Conservation (phyloP, 768 basidiomycete genomes). For the Megacollybia marginata region DNA sequence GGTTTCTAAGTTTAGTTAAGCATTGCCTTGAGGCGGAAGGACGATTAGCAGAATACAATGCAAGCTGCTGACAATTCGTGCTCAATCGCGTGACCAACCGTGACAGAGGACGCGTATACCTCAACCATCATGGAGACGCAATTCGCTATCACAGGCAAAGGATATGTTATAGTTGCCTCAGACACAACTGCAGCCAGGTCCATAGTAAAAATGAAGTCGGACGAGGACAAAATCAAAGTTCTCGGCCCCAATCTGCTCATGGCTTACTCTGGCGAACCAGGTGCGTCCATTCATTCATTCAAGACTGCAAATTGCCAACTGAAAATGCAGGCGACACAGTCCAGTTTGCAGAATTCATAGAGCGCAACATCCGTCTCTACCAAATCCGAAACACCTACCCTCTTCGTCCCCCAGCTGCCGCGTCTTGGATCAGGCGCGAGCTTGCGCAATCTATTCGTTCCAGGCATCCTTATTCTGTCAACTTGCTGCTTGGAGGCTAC, state of each 20-base stretch:
- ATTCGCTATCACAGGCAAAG: slow-evolving; percentile 88
- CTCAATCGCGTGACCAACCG: neutral
- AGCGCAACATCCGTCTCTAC: slow-evolving; percentile 92
- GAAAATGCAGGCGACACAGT: slow-evolving; percentile 75
- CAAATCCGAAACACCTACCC: slow-evolving; percentile 91
- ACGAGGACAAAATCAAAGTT: slow-evolving; percentile 94
- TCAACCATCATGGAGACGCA: slow-evolving; percentile 70
- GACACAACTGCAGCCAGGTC: slow-evolving; percentile 87
- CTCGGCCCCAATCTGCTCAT: slow-evolving; percentile 89
- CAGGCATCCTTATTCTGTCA: slow-evolving; percentile 82
- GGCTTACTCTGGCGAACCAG: slow-evolving; percentile 93
- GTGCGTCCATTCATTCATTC: slow-evolving; percentile 23
- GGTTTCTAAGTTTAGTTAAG: slow-evolving; percentile 30
- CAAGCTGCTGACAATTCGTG: too few species aligned
- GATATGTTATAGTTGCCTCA: slow-evolving; percentile 86
- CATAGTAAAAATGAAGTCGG: slow-evolving; percentile 95
- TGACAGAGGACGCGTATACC: neutral
- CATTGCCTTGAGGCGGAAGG: slow-evolving; percentile 35
- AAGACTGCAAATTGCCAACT: neutral
- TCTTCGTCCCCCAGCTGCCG: slow-evolving; percentile 84
- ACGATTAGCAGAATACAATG: slow-evolving; percentile 6
- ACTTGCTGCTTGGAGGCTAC: slow-evolving; percentile 88
- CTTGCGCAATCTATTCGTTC: slow-evolving; percentile 88
- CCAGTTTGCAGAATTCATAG: slow-evolving; percentile 93
- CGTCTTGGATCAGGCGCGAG: slow-evolving; percentile 90